Base-by-base conservation (phyloP, 2,329 filamentous ascomycete genomes). In the Didymella keratinophila region DNA sequence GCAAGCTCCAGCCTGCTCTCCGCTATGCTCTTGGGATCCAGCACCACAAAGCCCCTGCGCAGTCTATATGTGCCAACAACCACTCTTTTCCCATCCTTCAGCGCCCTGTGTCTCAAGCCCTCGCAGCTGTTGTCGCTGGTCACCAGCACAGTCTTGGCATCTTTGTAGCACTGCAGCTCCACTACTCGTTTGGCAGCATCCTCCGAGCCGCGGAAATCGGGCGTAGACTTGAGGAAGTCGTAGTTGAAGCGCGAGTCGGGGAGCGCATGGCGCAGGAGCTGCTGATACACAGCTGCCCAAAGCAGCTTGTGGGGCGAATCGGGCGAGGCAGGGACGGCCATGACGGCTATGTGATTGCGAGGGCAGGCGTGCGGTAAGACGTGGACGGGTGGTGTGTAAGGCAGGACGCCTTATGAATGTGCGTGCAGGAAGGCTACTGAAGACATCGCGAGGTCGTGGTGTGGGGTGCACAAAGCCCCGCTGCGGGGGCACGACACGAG, bases 61-160 rank as follows among this genome's bases (percentile, higher is more conserved):
- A 81, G 75, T 28, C 73, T 71, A 52, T 81, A 79, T 16, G 79
- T 80, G 1, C 77, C 79, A 1, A 79, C 72, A 2, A 81, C 57
- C 7, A 81, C 57, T 25, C 64, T 76, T 58, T 80, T 80, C 5
- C 78, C 78, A 56, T 78, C 78, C 46, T 64, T 65, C 27, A 81
- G 67, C 8, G 78, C 76, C n/a, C 65, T 65, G 23, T 65, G 63
- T 14, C 79, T 73, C 25, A 81, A 67, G 9, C 72, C 63, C 62
- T 81, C 78, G n/a, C 81, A 71, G 63, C 78, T 80, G 57, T 80
- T 81, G 61, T 81, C 79, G 2, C 78, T 76, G 5, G 78, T 77
- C 21, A 79, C 74, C 58, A 81, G 80, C 44, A 81, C 60, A 4
- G 69, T 68, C 11, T 56, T 39, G 3, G 74, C 71, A 9, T 60